Evolutionary conservation across 2,329 filamentous ascomycete species (phyloP), one percentile per base, ranked within the genome.

Genomic region (Trichoderma hamatum): DNA sequence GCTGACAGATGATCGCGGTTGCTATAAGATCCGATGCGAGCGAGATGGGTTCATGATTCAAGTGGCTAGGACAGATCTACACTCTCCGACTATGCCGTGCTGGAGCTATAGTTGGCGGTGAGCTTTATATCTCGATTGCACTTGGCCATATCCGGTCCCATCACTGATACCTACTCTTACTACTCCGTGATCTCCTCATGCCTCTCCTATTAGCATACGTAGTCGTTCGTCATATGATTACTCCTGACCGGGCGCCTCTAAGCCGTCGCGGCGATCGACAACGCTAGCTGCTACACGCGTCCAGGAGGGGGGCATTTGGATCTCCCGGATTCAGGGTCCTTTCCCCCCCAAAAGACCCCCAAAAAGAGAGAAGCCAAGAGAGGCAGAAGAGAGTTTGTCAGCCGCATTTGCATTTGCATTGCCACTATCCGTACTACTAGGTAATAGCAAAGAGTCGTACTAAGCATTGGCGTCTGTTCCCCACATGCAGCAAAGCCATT

Each of bases 401-500:
- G 61, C 61, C 39, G 39, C 39, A 43, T n/a, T 19, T n/a, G n/a
- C n/a, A n/a, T n/a, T 39, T 3, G 9, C 32, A 43, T 64, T 16
- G 49, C 49, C 61, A 64, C 24, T n/a, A n/a, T n/a, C n/a, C n/a
- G n/a, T n/a, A n/a, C n/a, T n/a, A n/a, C n/a, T n/a, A n/a, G n/a
- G n/a, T n/a, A n/a, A n/a, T n/a, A n/a, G n/a, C n/a, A n/a, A n/a
- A n/a, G n/a, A n/a, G n/a, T n/a, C n/a, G n/a, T n/a, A n/a, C 30
- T 30, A 30, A 30, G 30, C 30, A 24, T 2, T 16, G 21, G 46
- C 21, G 16, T 7, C 6, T 28, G 5, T 14, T 19, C 65, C 65
- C 65, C 65, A 67, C 65, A 59, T 59, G 65, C 65, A 67, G 55
- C 43, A 67, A 67, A 59, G 55, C 55, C 32, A 28, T 19, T 36